phyloP scores from a whole-genome alignment of 2,329 filamentous ascomycete genomes.

The Arthrinium phaeospermum region DNA sequence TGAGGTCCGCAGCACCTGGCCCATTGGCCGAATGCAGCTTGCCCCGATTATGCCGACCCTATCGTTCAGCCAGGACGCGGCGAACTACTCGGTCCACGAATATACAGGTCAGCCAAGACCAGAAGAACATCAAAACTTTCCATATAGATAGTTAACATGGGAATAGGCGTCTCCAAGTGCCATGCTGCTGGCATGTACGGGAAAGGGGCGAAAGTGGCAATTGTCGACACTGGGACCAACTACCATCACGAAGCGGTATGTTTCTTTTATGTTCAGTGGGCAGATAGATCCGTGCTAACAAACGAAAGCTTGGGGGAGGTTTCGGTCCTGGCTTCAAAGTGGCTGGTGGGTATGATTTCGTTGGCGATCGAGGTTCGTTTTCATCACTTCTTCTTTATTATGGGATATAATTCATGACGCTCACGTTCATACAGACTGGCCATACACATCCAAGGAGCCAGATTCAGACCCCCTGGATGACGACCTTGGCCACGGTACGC shows the following conservation, averaged over 20 bases:
- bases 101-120: not conserved
- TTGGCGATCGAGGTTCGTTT: constrained; percentile 23
- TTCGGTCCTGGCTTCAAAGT: constrained; percentile 21
- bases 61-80: constrained; percentile 20
- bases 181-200: constrained; percentile 15
- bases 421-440: constrained; percentile 4
- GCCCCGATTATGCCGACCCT: constrained; percentile 17
- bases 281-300: not conserved
- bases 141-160: not conserved
- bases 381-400: not conserved
- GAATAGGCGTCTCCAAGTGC: not conserved
- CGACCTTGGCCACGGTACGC: constrained; percentile 32
- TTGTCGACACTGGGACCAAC: constrained; percentile 19
- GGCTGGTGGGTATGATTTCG: constrained; percentile 16
- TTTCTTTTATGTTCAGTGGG: not conserved
- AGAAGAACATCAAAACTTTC: not conserved
- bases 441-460: constrained; percentile 1
- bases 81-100: constrained; percentile 17
- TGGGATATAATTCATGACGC: too few species aligned
- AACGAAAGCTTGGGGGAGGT: constrained; percentile 14
- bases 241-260: constrained; percentile 17
- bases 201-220: constrained; percentile 3
- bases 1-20: constrained; percentile 33
- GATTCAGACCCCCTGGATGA: constrained; percentile 30
- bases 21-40: constrained; percentile 27